These are phyloP conservation scores for Acorus calamus DNA, from an alignment of 106 monocot genomes.

Conservation along the genomic window DNA sequence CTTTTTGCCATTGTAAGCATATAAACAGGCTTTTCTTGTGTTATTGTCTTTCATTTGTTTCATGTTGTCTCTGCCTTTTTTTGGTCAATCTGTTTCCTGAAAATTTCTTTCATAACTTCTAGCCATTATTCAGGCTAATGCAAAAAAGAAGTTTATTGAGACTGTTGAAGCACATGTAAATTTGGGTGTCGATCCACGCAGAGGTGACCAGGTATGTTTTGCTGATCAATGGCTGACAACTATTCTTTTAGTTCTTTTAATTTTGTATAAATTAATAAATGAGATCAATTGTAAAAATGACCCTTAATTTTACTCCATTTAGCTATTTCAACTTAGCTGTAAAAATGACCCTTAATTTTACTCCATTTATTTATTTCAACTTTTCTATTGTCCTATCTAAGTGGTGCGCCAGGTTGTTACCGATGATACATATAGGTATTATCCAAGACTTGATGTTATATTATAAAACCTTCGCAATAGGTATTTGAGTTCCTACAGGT, in stretches of 20 bases:
- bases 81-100: slow-evolving; percentile 1
- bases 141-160: not conserved
- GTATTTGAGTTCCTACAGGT: too few species aligned
- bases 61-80: not conserved
- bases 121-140: not conserved
- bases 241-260: not conserved
- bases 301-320: too few species aligned
- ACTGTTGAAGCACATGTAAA: not conserved
- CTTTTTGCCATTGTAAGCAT: not conserved
- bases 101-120: slow-evolving; percentile 6
- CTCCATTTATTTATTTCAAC: too few species aligned
- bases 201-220: not conserved
- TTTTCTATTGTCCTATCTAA: too few species aligned
- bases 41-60: not conserved
- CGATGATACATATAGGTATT: too few species aligned
- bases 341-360: too few species aligned
- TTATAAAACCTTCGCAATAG: too few species aligned
- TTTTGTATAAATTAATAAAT: too few species aligned
- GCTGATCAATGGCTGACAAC: not conserved
- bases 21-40: not conserved
- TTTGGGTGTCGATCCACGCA: not conserved
- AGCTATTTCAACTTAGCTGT: too few species aligned
- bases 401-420: too few species aligned
- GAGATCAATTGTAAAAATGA: too few species aligned
- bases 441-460: too few species aligned